Percentiles rank a stretch among this genome's conserved stretches.
Conservation (phyloP, 768 basidiomycete species). For the Suillus discolor region DNA sequence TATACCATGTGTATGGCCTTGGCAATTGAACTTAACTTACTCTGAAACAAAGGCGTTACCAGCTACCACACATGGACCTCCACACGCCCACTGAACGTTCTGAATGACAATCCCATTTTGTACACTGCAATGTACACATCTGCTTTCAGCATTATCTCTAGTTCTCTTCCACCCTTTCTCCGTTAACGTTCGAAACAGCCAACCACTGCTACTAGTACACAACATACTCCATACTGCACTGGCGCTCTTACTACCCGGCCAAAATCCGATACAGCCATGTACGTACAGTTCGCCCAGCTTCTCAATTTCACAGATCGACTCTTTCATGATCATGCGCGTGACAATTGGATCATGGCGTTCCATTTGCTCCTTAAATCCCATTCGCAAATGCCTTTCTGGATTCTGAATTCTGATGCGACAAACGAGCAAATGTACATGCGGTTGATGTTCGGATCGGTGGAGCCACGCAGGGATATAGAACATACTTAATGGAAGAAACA, state of each 20-base stretch:
- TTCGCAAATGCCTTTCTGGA: background rate
- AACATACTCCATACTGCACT: background rate
- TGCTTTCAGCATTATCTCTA: background rate
- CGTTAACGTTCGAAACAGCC: background rate
- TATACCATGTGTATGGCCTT: no score
- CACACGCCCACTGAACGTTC: no score
- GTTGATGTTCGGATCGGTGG: background rate
- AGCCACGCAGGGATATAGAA: background rate
- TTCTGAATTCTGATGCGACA: background rate
- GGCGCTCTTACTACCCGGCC: background rate
- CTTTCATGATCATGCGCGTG: background rate
- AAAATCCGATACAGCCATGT: background rate
- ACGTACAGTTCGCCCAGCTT: background rate
- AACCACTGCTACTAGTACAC: background rate
- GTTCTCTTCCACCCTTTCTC: background rate
- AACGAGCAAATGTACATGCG: background rate
- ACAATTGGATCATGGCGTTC: background rate
- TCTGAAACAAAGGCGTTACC: no score
- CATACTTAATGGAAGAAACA: background rate
- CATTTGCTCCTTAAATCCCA: background rate
- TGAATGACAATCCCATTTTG: background rate
- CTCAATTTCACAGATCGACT: background rate
- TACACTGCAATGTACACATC: background rate
- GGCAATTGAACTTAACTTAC: no score
- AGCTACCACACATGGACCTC: no score